A percentile compares a stretch with the other conserved stretches of the same genome.
These are phyloP conservation scores for Leccinum griseonigrum DNA, from an alignment of 1,284 basidiomycete genomes.

Conservation along the genomic window DNA sequence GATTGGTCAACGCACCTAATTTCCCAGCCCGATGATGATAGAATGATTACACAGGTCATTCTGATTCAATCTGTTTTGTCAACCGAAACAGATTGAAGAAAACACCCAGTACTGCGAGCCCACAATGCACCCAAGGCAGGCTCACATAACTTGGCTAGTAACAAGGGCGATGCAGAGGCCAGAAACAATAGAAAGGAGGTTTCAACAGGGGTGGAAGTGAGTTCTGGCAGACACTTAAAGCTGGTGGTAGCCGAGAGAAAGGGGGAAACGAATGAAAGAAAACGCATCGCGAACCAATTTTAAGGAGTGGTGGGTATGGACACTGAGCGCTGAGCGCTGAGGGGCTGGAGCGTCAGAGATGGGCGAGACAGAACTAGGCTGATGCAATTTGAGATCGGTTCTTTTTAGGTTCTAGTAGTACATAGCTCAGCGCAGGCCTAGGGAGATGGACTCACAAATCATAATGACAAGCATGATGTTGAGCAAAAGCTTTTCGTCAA, in stretches of 20 bases:
- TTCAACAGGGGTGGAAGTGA: not conserved
- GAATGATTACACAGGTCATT: not conserved
- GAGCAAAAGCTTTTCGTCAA: not conserved
- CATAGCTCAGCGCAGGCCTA: not conserved
- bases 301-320: slow-evolving; percentile 16
- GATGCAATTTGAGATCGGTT: not conserved
- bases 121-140: slow-evolving; percentile 4
- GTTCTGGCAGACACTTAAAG: slow-evolving; percentile 6
- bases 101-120: slow-evolving; percentile 10
- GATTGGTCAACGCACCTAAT: not conserved
- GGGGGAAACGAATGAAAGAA: slow-evolving; percentile 26
- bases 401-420: slow-evolving; percentile 18
- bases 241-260: slow-evolving; percentile 2
- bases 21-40: too few relatives aligned
- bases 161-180: not conserved
- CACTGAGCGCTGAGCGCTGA: not conserved
- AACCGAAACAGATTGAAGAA: not conserved
- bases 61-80: slow-evolving; percentile 1
- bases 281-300: slow-evolving; percentile 19
- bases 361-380: not conserved
- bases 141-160: slow-evolving; percentile 1
- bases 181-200: not conserved
- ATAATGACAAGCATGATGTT: not conserved
- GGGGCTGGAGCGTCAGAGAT: slow-evolving; percentile 1
- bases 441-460: not conserved